Evolutionary conservation across 2,329 filamentous ascomycete species (phyloP).

Genomic region (Shiraia bambusicola): DNA sequence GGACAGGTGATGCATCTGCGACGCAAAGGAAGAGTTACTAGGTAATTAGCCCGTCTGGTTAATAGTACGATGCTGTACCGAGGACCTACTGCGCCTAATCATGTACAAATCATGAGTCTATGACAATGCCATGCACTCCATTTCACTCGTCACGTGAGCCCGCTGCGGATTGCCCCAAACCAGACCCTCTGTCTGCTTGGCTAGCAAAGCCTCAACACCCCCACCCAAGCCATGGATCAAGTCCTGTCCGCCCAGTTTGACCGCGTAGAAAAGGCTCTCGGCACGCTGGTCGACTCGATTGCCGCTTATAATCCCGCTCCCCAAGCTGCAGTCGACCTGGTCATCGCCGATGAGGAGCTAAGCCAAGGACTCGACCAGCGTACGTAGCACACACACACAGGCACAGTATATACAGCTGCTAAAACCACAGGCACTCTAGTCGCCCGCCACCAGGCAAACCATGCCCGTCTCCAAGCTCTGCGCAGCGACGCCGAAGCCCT

Average conservation of each 20-base stretch:
- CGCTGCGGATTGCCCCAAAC: too few species aligned
- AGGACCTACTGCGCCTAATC: neutral
- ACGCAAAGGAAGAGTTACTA: too few species aligned
- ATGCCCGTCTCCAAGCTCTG: conserved; percentile 68
- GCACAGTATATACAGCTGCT: conserved; percentile 3
- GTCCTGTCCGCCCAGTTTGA: conserved; percentile 48
- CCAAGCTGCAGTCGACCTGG: conserved; percentile 66
- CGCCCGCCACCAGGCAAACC: conserved; percentile 72
- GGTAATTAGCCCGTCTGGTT: too few species aligned
- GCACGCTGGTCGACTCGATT: conserved; percentile 74
- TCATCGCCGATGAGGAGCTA: conserved; percentile 69
- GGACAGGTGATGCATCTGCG: too few species aligned
- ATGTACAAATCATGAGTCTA: too few species aligned
- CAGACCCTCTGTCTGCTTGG: neutral
- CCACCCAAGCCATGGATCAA: conserved; percentile 42
- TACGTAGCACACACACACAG: conserved; percentile 43
- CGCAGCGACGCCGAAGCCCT: conserved; percentile 65
- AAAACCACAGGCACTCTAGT: conserved; percentile 57
- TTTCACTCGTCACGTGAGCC: neutral
- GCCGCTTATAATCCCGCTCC: conserved; percentile 77
- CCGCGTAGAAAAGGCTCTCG: conserved; percentile 55
- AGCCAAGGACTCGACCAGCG: conserved; percentile 65
- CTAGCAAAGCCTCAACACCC: neutral
- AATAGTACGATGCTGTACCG: neutral
- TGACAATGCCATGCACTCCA: neutral